A percentile compares a stretch with the other conserved stretches of the same genome.
These are phyloP conservation scores for Apostasia shenzhenica DNA, from an alignment of 106 monocot species.

Conservation along the genomic window DNA sequence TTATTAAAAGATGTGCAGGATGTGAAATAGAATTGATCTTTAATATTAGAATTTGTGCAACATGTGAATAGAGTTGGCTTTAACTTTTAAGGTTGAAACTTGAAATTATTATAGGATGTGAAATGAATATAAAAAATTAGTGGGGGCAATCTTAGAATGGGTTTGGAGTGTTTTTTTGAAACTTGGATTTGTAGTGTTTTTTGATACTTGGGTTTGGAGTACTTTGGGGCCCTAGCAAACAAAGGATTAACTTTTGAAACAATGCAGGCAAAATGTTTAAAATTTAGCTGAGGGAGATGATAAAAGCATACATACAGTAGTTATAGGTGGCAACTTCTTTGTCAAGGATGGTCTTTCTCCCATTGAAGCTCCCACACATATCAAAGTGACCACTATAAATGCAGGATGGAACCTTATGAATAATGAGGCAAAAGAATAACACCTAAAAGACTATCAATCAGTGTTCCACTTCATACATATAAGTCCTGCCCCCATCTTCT, in stretches of 20 bases:
- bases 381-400: slow-evolving; percentile 68
- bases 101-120: too few relatives aligned
- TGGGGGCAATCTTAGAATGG: too few relatives aligned
- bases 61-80: too few relatives aligned
- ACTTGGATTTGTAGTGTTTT: too few relatives aligned
- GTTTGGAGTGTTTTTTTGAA: too few relatives aligned
- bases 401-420: not conserved
- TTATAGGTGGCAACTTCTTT: slow-evolving; percentile 78
- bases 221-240: too few relatives aligned
- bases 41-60: too few relatives aligned
- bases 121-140: too few relatives aligned
- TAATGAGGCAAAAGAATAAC: not conserved
- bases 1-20: too few relatives aligned
- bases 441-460: not conserved
- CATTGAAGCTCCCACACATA: slow-evolving; percentile 86
- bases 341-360: slow-evolving; percentile 73
- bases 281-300: not conserved
- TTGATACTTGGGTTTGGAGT: too few relatives aligned
- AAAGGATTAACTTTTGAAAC: not conserved
- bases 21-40: too few relatives aligned
- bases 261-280: not conserved
- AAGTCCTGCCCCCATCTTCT: slow-evolving; percentile 76
- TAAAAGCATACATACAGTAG: slow-evolving; percentile 54
- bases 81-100: too few relatives aligned
- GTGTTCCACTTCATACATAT: slow-evolving; percentile 39